Evolutionary conservation across 371 early-diverging fungal genomes (phyloP).

Genomic region (Actinomucor elegans): DNA sequence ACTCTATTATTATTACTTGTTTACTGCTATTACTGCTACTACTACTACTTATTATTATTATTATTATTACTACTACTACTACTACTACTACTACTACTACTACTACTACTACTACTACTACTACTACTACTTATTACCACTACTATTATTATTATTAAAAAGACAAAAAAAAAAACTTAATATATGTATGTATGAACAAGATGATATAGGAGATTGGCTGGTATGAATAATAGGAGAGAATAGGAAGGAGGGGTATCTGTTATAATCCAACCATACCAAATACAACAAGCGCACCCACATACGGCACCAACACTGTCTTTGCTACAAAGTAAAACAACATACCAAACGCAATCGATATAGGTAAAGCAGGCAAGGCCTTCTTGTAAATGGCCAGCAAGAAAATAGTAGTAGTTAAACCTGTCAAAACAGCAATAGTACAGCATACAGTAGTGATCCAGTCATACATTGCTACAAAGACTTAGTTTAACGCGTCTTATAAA

Average conservation of each 20-base stretch:
- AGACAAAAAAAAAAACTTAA: neutral
- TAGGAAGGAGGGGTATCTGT: neutral
- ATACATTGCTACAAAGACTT: constrained; percentile 62
- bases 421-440: constrained; percentile 78
- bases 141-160: neutral
- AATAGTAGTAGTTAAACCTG: constrained; percentile 83
- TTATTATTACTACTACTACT: neutral
- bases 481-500: no score
- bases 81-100: neutral
- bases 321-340: constrained; percentile 79
- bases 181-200: neutral
- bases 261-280: constrained; percentile 51
- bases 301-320: constrained; percentile 63
- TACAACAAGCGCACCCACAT: constrained; percentile 45
- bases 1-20: neutral
- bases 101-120: no score
- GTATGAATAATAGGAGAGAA: neutral
- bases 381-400: constrained; percentile 80
- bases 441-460: constrained; percentile 88
- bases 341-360: constrained; percentile 87
- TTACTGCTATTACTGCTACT: neutral
- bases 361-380: constrained; percentile 85
- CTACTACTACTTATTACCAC: neutral
- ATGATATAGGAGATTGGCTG: neutral
- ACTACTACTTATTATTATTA: neutral